Percentiles rank a stretch among this genome's conserved stretches.
These are phyloP conservation scores for Planoprotostelium fungivorum DNA, from an alignment of 78 protist species.

Conservation along the genomic window DNA sequence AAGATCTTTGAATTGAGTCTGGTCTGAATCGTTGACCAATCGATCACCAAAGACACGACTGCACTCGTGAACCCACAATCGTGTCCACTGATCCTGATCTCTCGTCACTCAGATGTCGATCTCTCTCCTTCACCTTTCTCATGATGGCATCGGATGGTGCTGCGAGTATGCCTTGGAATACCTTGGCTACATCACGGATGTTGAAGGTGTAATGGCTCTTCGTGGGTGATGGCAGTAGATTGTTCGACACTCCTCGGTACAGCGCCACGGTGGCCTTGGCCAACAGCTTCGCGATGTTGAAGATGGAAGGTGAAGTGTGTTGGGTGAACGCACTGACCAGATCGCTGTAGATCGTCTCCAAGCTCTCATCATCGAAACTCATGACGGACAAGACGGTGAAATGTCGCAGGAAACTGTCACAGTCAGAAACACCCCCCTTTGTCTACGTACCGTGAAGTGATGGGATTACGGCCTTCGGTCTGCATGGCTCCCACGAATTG, in stretches of 20 bases:
- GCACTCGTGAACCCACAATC: constrained; percentile 95
- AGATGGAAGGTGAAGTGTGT: constrained; percentile 58
- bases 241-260: constrained; percentile 27
- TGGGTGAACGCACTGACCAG: constrained; percentile 72
- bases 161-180: constrained; percentile 69
- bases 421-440: constrained; percentile 11
- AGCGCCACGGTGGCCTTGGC: constrained; percentile 94
- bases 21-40: constrained; percentile 76
- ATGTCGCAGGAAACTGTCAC: constrained; percentile 89
- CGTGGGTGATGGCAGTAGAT: constrained; percentile 85
- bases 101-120: too few species aligned
- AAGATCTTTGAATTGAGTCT: constrained; percentile 74
- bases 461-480: constrained; percentile 91
- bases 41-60: constrained; percentile 96
- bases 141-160: constrained; percentile 3
- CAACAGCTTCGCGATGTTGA: constrained; percentile 87
- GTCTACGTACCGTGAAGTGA: background rate
- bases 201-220: constrained; percentile 93
- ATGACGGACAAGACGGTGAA: constrained; percentile 92
- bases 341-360: constrained; percentile 93
- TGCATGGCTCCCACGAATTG: constrained; percentile 94
- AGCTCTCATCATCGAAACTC: constrained; percentile 86
- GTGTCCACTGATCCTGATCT: constrained; percentile 63
- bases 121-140: background rate
- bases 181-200: constrained; percentile 84